A percentile compares a stretch with the other conserved stretches of the same genome.
Conservation (phyloP, 2,329 filamentous ascomycete species). For the Fusarium siculi region DNA sequence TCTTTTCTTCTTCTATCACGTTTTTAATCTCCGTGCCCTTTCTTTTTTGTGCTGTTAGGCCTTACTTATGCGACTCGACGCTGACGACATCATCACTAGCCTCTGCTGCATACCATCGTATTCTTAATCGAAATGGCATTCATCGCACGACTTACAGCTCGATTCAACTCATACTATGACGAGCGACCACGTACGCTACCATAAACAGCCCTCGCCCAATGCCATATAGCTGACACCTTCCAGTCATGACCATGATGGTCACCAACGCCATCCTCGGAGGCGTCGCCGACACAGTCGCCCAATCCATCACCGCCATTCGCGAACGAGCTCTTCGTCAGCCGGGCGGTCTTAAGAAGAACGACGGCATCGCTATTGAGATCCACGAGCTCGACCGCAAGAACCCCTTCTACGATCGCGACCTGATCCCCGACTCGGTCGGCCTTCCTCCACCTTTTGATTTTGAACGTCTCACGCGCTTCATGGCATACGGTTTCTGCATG, state of each 20-base stretch:
- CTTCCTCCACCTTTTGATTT: conserved; percentile 92
- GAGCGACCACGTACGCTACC: conserved; percentile 77
- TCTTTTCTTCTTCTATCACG: not conserved
- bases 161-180: conserved; percentile 95
- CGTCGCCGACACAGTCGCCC: conserved; percentile 95
- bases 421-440: conserved; percentile 70
- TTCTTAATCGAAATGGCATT: conserved; percentile 91
- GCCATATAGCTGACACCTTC: conserved; percentile 8
- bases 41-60: conserved; percentile 7
- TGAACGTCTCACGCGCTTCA: conserved; percentile 91
- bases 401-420: conserved; percentile 70
- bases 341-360: conserved; percentile 69
- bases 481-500: conserved; percentile 98
- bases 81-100: conserved; percentile 63
- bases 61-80: conserved; percentile 34
- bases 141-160: conserved; percentile 81
- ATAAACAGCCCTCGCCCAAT: not conserved
- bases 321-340: conserved; percentile 72
- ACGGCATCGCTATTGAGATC: conserved; percentile 86
- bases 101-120: conserved; percentile 84
- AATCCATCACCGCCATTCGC: conserved; percentile 87
- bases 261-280: conserved; percentile 96
- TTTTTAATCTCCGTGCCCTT: not conserved
- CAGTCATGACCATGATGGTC: conserved; percentile 98
- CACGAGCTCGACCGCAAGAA: conserved; percentile 87